Evolutionary conservation across 2,329 filamentous ascomycete genomes (phyloP).

Genomic region (Beauveria bassiana): DNA sequence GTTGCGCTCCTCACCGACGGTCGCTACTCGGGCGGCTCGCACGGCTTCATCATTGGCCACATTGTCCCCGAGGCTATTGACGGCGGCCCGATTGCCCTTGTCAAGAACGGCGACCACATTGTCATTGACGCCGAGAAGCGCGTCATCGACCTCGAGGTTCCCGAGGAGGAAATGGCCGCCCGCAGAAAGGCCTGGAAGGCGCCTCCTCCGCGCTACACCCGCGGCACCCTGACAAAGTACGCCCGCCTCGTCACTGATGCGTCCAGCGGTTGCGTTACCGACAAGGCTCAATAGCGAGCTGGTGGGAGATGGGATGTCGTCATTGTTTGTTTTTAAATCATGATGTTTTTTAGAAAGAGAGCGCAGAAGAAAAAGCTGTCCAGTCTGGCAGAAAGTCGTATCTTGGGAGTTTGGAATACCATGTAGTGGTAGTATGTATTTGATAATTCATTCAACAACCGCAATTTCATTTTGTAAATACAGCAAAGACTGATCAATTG

Average conservation of each 20-base stretch:
- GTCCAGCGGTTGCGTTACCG: constrained; percentile 52
- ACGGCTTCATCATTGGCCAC: constrained; percentile 83
- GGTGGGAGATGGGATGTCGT: not conserved
- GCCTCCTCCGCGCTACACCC: constrained; percentile 49
- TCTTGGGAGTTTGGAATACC: not conserved
- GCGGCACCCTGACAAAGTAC: constrained; percentile 66
- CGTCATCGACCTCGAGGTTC: constrained; percentile 59
- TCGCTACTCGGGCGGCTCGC: constrained; percentile 71
- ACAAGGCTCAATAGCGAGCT: constrained; percentile 17
- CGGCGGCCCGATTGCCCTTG: constrained; percentile 76
- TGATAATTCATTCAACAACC: not conserved
- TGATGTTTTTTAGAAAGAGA: not conserved
- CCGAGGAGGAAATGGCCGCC: constrained; percentile 54
- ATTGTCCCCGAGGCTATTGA: constrained; percentile 82
- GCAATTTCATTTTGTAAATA: not conserved
- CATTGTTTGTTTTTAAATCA: not conserved
- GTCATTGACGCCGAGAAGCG: constrained; percentile 74
- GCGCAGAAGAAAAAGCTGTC: not conserved
- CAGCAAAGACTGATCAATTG: not conserved
- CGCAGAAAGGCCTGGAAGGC: constrained; percentile 54
- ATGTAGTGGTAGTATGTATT: not conserved
- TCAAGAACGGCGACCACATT: constrained; percentile 73
- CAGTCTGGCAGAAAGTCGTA: not conserved
- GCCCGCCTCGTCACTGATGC: constrained; percentile 51
- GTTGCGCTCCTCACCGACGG: constrained; percentile 68